Evolutionary conservation across 129 eudicot genomes (phyloP), one percentile per base, ranked within the genome.

Genomic region (Dittrichia graveolens): DNA sequence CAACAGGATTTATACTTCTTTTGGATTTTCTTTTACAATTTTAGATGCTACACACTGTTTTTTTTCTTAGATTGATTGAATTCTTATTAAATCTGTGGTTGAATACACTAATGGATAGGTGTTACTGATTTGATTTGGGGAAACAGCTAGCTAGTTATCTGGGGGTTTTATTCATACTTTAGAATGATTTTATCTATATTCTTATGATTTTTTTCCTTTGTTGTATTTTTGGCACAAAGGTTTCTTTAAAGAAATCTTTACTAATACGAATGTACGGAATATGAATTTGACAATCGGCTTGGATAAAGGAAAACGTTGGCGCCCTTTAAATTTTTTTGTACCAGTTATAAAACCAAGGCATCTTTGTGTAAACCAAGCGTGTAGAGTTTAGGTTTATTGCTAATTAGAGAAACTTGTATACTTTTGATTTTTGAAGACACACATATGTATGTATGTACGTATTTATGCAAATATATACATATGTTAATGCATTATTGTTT

Each of bases 391-490:
- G 48, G 61, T 68, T 49, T n/a, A 35, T 49, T 49, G 43, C 16
- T 67, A 68, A 68, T 6, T 68, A 50, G 73, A 37, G 75, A 54
- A 70, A 54, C 35, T 40, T 4, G 65, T 70, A 54, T 70, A 19
- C 34, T 52, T 41, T 54, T 49, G 62, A 19, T n/a, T 52, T 41
- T 54, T 49, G 62, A 54, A 24, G 53, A 18, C 63, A 54, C 64
- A 16, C 10, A 44, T 3, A 55, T 16, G 3, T 37, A 67, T 37
- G 48, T 50, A 16, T 67, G 13, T 34, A 35, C 8, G 13, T 41
- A 18, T 43, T 18, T 65, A 50, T 39, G 63, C 52, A 50, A 16
- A 50, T 14, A 7, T 8, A 31, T n/a, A 15, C 38, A 14, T 86
- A 89, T 41, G 46, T 11, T 44, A 34, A 54, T 34, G 48, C 46